Evolutionary conservation across 176 grass and related monocot genomes (phyloP).

Genomic region (Areca catechu): DNA sequence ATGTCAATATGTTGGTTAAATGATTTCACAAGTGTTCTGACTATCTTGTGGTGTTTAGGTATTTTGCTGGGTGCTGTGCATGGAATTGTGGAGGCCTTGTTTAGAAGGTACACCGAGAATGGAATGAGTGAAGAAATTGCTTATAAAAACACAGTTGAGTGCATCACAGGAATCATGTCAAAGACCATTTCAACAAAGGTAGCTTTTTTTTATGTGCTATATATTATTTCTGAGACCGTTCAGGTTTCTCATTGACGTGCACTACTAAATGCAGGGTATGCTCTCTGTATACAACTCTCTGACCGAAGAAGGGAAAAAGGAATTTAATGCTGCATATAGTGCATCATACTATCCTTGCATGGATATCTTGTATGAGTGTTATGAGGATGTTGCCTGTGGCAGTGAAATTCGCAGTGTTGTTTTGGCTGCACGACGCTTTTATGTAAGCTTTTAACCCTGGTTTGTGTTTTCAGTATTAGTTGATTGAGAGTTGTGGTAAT

Average conservation of each 20-base stretch:
- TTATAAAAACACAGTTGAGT: conserved; percentile 65
- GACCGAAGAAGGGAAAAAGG: conserved; percentile 57
- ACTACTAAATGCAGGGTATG: conserved; percentile 37
- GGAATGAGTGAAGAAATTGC: conserved; percentile 57
- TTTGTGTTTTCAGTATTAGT: not conserved
- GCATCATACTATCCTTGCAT: conserved; percentile 68
- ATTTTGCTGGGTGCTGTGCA: conserved; percentile 67
- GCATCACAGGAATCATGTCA: conserved; percentile 74
- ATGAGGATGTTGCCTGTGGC: conserved; percentile 61
- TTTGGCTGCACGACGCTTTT: conserved; percentile 55
- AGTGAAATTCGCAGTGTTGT: conserved; percentile 85
- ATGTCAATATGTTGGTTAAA: not conserved
- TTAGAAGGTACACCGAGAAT: conserved; percentile 73
- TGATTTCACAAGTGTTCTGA: not conserved
- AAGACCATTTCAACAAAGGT: conserved; percentile 73
- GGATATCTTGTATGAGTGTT: conserved; percentile 63
- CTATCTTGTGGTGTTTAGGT: conserved; percentile 21
- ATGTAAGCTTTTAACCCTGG: conserved; percentile 28
- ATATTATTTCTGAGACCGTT: not conserved
- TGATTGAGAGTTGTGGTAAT: too few relatives aligned
- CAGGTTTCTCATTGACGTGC: too few relatives aligned
- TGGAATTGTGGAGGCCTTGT: conserved; percentile 63
- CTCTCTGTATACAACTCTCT: conserved; percentile 59
- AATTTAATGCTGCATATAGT: conserved; percentile 63
- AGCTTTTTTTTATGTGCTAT: not conserved